These are phyloP conservation scores for Didymosphaeria variabile DNA, from an alignment of 2,329 filamentous ascomycete species.

Conservation along the genomic window DNA sequence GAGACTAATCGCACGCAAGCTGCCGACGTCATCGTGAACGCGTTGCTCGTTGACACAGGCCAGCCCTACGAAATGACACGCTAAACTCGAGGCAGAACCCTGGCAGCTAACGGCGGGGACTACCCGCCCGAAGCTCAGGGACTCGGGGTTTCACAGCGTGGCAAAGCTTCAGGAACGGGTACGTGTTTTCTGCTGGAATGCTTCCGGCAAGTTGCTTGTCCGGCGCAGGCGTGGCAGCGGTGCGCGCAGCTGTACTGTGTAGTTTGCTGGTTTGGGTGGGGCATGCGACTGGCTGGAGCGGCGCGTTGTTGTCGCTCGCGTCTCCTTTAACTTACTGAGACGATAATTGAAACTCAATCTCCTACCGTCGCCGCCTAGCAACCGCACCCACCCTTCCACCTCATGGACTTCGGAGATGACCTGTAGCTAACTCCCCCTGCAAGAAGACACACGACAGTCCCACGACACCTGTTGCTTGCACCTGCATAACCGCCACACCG, in stretches of 20 bases:
- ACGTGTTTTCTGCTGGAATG: background rate
- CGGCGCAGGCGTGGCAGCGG: background rate
- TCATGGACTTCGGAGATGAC: slow-evolving; percentile 13
- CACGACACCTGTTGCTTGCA: slow-evolving; percentile 4
- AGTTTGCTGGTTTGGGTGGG: slow-evolving; percentile 7
- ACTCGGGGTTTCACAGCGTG: background rate
- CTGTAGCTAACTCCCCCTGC: slow-evolving; percentile 7
- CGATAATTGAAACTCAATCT: slow-evolving; percentile 38
- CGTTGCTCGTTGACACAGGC: slow-evolving; percentile 5
- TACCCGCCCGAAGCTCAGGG: background rate
- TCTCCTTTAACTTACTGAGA: slow-evolving; percentile 25
- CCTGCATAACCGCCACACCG: slow-evolving; percentile 6
- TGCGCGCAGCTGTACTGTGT: background rate
- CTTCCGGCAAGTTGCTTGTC: background rate
- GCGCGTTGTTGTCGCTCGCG: slow-evolving; percentile 25
- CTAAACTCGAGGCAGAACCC: slow-evolving; percentile 3
- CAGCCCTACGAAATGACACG: slow-evolving; percentile 12
- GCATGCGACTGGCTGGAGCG: background rate
- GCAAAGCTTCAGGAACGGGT: background rate
- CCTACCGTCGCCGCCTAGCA: slow-evolving; percentile 33
- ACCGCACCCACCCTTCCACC: slow-evolving; percentile 17
- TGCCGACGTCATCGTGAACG: slow-evolving; percentile 26
- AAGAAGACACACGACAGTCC: slow-evolving; percentile 1
- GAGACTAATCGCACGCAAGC: background rate
- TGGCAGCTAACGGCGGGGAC: slow-evolving; percentile 12